Evolutionary conservation across 805 yeast species (phyloP), one percentile per base, ranked within the genome.

Genomic region (Ogataea nonfermentans): DNA sequence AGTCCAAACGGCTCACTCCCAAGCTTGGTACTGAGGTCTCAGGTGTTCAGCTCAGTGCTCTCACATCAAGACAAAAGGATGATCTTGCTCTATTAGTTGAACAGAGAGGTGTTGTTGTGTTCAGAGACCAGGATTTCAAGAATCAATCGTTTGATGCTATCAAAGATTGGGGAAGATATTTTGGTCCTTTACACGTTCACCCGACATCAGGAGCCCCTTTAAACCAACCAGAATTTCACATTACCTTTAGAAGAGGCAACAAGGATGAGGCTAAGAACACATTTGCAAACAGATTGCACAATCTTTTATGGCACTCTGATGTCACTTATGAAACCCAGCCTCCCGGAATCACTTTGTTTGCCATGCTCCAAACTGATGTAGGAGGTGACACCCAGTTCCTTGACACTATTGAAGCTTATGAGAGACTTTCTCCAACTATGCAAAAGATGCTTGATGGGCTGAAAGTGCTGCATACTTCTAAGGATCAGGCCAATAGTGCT

Each of bases 321-420:
- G 83, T 81, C 28, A 74, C 86, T 23, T 84, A 80, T 57, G 90
- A 83, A 59, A 69, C 70, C 42, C 86, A 80, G 58, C 83, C 89
- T 6, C 84, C 90, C 10, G 84, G 84, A 11, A 67, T 74, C 41
- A 84, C 95, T 0, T 73, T 81, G 46, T 79, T 84, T 53, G 68
- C 77, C 13, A 77, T 81, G 41, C 65, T 82, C 33, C 84, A 81
- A 35, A 49, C 57, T 9, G 52, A 47, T 13, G 40, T 78, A 29
- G 89, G 91, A 38, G 93, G 93, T 46, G 93, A 84, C 59, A 84
- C 93, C n/a, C 65, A 82, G 33, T 84, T 82, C 56, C 75, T 85
- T n/a, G 86, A 82, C 55, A 70, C 79, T 19, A 68, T 70, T 25
- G 88, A 81, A 57, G 88, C 87, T 9, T 84, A 80, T 61, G 74